Base-by-base conservation (phyloP, 768 basidiomycete species). In the Heimioporus sp. region DNA sequence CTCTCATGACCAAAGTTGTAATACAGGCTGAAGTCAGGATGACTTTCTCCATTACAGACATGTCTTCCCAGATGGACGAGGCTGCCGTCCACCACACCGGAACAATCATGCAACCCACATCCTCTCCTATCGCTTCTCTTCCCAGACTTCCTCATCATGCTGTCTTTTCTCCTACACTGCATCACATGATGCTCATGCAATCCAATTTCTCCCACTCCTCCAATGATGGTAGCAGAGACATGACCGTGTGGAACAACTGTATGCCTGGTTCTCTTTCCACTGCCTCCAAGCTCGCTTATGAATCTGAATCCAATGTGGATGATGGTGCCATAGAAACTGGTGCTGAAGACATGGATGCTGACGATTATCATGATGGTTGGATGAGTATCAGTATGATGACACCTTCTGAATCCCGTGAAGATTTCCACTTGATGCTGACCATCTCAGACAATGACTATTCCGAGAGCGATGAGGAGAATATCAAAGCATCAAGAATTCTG, bases 401-500 rank as follows among this genome's bases (percentile, higher is more conserved):
- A 1, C 87, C 90, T 4, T 83, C 81, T 4, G 79, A 79, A 52
- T 86, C 87, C 45, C 72, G 71, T 30, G 83, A 87, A 34, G 87
- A 89, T 59, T 90, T 90, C 80, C 83, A 91, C 64, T 90, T 87
- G 7, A 73, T 87, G 65, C 69, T 81, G 74, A 88, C 86, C 2
- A 73, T 75, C 52, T 82, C 85, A 37, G 87, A 90, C 57, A 83
- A 81, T 53, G 87, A 81, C 49, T 82, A 78, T 61, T 83, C 80
- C 3, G 79, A 75, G 48, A 76, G 78, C 38, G 76, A 80, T 52
- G 80, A 76, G n/a, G 86, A 86, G 69, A 92, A 90, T 52, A 81
- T 92, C 73, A 89, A 81, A 65, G 85, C 80, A 0, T 86, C 85
- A 6, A 70, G 73, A 39, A 59, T 83, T 49, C 66, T 71, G 57